These are phyloP conservation scores for Dictyostelium firmibasis DNA, from an alignment of 78 protist genomes.

Conservation along the genomic window DNA sequence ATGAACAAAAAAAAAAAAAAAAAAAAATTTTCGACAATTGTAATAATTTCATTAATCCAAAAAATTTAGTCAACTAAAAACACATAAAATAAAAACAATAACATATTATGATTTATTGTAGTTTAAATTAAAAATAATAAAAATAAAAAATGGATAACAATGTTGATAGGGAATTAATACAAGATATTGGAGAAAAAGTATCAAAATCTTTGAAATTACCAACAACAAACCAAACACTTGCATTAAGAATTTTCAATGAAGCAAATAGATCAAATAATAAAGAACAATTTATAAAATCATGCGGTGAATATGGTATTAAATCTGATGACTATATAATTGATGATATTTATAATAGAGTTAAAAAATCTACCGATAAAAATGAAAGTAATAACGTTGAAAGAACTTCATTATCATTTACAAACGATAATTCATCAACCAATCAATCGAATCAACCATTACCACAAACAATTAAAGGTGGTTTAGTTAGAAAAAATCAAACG, in stretches of 20 bases:
- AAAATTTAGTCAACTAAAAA: background rate
- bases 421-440: background rate
- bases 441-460: background rate
- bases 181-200: slow-evolving; percentile 10
- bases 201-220: slow-evolving; percentile 28
- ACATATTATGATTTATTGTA: background rate
- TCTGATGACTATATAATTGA: background rate
- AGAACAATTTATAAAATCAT: slow-evolving; percentile 19
- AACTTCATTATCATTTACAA: slow-evolving; percentile 20
- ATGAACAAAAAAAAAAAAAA: no score
- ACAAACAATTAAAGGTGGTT: background rate
- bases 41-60: background rate
- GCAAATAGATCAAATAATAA: slow-evolving; percentile 1
- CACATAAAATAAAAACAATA: background rate
- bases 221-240: slow-evolving; percentile 23
- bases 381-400: background rate
- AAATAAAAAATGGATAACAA: background rate
- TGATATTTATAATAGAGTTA: slow-evolving; percentile 25
- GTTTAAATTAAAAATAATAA: no score
- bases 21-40: background rate
- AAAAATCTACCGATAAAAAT: background rate
- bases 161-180: slow-evolving; percentile 1
- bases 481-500: background rate
- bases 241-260: slow-evolving; percentile 8
- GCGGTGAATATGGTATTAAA: slow-evolving; percentile 45